A percentile compares a stretch with the other conserved stretches of the same genome.
These are phyloP conservation scores for Akanthomyces dipterigenus DNA, from an alignment of 2,329 filamentous ascomycete species.

Conservation along the genomic window DNA sequence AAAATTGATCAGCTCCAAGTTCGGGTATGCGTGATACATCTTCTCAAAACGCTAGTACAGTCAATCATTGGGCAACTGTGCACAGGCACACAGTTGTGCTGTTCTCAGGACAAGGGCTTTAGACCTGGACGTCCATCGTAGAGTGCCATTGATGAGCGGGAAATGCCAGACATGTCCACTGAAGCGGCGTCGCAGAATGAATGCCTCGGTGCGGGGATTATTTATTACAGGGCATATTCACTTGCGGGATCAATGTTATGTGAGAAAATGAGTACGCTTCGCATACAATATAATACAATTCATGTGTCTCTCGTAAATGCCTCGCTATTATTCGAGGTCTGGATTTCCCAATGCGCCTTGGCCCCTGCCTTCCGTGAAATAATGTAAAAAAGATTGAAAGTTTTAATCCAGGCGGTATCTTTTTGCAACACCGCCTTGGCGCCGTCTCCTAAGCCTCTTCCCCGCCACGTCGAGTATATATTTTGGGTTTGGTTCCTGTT, in stretches of 20 bases:
- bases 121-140: too few species aligned
- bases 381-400: slow-evolving; percentile 6
- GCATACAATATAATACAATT: slow-evolving; percentile 9
- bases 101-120: too few species aligned
- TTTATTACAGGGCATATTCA: background rate
- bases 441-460: slow-evolving; percentile 12
- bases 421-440: slow-evolving; percentile 14
- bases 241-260: background rate
- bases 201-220: too few species aligned
- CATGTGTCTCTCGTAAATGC: background rate
- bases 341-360: slow-evolving; percentile 15
- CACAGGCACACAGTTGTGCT: too few species aligned
- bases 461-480: slow-evolving; percentile 20
- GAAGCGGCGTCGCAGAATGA: too few species aligned
- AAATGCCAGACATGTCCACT: too few species aligned
- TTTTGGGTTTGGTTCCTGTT: slow-evolving; percentile 18
- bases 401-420: slow-evolving; percentile 18
- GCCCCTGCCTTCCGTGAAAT: slow-evolving; percentile 11
- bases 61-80: too few species aligned
- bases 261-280: background rate
- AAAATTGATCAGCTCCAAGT: background rate
- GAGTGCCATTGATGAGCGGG: too few species aligned
- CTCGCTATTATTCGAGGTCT: slow-evolving; percentile 3
- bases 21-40: too few species aligned
- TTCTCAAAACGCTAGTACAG: too few species aligned